Conservation (phyloP, 2,329 filamentous ascomycete genomes). For the Apiospora aurea region DNA sequence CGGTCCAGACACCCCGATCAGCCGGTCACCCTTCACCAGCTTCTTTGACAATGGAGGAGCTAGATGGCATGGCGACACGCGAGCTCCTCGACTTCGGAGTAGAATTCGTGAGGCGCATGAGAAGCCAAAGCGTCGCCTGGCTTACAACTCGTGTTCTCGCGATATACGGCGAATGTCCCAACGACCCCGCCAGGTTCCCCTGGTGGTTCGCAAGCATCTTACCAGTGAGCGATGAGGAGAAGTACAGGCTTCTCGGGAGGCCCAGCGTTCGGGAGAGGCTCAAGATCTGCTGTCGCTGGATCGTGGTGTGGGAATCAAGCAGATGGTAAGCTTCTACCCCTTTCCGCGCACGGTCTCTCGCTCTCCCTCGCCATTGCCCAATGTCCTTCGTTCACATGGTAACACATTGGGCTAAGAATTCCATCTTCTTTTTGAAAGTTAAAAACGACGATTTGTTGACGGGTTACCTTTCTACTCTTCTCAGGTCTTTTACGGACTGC, state of each 20-base stretch:
- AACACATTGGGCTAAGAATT: slow-evolving; percentile 4
- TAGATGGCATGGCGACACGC: slow-evolving; percentile 71
- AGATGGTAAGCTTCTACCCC: slow-evolving; percentile 66
- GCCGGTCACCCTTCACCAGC: slow-evolving; percentile 29
- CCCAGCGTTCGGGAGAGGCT: slow-evolving; percentile 80
- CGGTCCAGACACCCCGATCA: slow-evolving; percentile 31
- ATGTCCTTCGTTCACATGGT: background rate
- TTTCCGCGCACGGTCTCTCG: slow-evolving; percentile 5
- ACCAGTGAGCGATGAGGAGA: slow-evolving; percentile 78
- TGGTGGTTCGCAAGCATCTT: slow-evolving; percentile 91
- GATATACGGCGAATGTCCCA: slow-evolving; percentile 79
- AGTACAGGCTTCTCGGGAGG: slow-evolving; percentile 76
- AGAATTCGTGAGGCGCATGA: slow-evolving; percentile 74
- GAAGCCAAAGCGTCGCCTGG: slow-evolving; percentile 74
- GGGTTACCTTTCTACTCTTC: background rate
- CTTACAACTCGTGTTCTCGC: slow-evolving; percentile 73
- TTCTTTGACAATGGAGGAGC: slow-evolving; percentile 38
- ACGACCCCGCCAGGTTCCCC: slow-evolving; percentile 79
- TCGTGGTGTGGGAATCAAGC: slow-evolving; percentile 72
- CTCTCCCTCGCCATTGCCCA: background rate
- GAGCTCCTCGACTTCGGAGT: slow-evolving; percentile 70
- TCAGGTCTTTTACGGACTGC: slow-evolving; percentile 28
- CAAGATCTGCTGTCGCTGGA: slow-evolving; percentile 84
- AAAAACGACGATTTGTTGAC: slow-evolving; percentile 17
- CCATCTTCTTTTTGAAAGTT: background rate